These are phyloP conservation scores for Capsicum baccatum DNA, from an alignment of 257 asterid genomes.

Conservation along the genomic window DNA sequence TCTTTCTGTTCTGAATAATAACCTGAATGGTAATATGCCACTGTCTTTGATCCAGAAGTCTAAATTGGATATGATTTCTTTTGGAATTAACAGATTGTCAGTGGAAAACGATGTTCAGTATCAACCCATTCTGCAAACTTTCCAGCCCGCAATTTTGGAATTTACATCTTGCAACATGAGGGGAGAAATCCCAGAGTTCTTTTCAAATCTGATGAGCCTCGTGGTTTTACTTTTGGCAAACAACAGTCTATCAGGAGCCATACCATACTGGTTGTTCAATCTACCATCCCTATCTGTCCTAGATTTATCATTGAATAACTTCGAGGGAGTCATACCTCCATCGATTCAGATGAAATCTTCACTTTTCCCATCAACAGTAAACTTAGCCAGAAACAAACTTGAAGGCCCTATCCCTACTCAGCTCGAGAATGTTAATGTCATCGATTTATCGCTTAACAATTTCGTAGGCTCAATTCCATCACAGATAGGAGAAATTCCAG, in stretches of 20 bases:
- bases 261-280: conserved; percentile 34
- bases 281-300: conserved; percentile 25
- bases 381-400: conserved; percentile 31
- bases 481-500: conserved; percentile 8
- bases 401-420: conserved; percentile 24
- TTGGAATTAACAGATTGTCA: conserved; percentile 25
- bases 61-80: background rate
- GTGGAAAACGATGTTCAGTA: background rate
- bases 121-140: background rate
- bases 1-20: conserved; percentile 22
- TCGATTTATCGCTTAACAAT: conserved; percentile 25
- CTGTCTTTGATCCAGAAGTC: conserved; percentile 23
- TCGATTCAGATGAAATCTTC: conserved; percentile 32
- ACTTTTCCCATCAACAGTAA: background rate
- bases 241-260: conserved; percentile 30
- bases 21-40: conserved; percentile 24
- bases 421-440: conserved; percentile 12
- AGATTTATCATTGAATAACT: conserved; percentile 30
- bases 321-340: conserved; percentile 30
- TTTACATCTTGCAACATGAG: conserved; percentile 26
- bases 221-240: conserved; percentile 1
- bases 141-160: background rate
- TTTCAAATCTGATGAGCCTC: background rate
- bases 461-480: conserved; percentile 20
- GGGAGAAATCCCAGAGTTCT: conserved; percentile 14